Base-by-base conservation (phyloP, 148 eudicot species). In the Vaccinium macrocarpon region DNA sequence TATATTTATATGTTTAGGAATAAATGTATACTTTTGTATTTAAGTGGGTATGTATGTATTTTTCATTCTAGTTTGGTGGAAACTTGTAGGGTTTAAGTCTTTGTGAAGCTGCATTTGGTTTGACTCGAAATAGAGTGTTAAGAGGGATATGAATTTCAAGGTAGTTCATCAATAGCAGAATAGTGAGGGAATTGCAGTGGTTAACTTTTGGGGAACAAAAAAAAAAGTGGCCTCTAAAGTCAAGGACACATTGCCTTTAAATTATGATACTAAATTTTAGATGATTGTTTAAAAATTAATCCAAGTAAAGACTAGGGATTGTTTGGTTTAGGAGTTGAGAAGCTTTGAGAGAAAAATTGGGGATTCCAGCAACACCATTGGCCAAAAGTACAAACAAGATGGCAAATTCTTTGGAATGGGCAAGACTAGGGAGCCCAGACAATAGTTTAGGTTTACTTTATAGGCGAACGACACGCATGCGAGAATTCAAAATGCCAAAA, bases 91-190 rank as follows among this genome's bases (percentile, higher is more conserved):
- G 14, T 72, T 50, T 42, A 42, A 42, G 52, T 50, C 46, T 27
- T 53, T 64, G 21, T 12, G 27, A 68, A 72, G 83, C 82, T 79
- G 68, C 42, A 82, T 70, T 86, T 79, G 83, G 88, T 86, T 38
- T 82, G 84, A 82, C 79, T 66, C 68, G 16, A 1, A 52, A 5
- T 12, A 27, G 32, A 3, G n/a, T 14, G 51, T 16, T 8, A 52
- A 25, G 46, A 38, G 0, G 78, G 13, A 32, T 52, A 75, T 73
- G 70, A 55, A 78, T 81, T 88, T 85, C 85, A 85, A 38, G 89
- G 85, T 89, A 85, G 93, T 86, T 91, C 75, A 89, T 85, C 92
- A 74, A 86, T 89, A 90, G n/a, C 80, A 82, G 55, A 29, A 38
- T 85, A 29, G 82, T 59, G 85, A 61, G 61, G 84, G 82, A 70